Base-by-base conservation (phyloP, 2,329 filamentous ascomycete genomes). In the Claviceps capensis region DNA sequence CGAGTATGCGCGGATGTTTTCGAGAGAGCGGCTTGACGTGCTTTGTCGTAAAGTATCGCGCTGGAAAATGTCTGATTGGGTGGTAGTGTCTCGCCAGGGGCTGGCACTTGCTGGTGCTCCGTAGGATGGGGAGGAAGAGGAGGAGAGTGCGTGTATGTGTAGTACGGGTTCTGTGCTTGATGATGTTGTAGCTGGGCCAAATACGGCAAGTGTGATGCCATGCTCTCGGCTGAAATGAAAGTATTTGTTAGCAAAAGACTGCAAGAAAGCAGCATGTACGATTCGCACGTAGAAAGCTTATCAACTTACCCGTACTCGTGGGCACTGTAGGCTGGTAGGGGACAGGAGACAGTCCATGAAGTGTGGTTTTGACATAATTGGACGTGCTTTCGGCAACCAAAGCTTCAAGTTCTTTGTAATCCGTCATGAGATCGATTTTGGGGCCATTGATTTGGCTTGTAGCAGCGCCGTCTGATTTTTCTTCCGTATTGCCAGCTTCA, bases 31-130 rank as follows among this genome's bases (percentile, higher is more conserved):
- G 77, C 77, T 57, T 81, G 78, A 1, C 78, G 72, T 13, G 78
- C 78, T 50, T 75, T 73, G 54, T 81, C 77, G 53, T 81, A 82
- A 1, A 82, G 64, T 1, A 75, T 69, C 0, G 77, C 69, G 19
- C 76, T 81, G 0, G 78, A 72, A 19, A 71, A 74, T 4, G 71
- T 73, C 55, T 82, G 78, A 48, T 79, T 77, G 0, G 78, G 78
- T 3, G 78, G 78, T 0, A 81, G 60, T 26, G 68, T 68, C 40
- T 68, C 64, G 2, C 65, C 63, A 13, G 61, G 62, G 2, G 57
- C 61, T 5, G 60, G 61, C 13, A 57, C 62, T 14, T 56, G 64
- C 7, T 58, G 61, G 26, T 54, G 56, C 48, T 71, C 67, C 17
- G 71, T 56, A 57, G 67, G 53, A n/a, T 70, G 56, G 57, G 67